A percentile compares a stretch with the other conserved stretches of the same genome.
Conservation (phyloP, 2,329 filamentous ascomycete genomes). For the Xylariaceae sp. region DNA sequence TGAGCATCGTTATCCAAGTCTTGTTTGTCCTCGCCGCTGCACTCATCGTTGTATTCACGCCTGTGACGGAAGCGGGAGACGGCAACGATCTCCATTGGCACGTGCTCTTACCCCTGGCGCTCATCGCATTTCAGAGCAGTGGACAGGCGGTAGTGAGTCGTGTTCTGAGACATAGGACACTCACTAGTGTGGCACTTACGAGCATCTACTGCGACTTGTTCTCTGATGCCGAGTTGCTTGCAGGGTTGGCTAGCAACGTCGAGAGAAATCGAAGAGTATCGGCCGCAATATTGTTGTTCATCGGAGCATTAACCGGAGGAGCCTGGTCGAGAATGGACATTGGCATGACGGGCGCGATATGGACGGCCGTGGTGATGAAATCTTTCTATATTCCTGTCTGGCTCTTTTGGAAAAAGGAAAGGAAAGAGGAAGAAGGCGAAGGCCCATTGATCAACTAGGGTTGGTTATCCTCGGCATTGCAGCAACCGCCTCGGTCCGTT, state of each 20-base stretch:
- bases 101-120: constrained; percentile 62
- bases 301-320: constrained; percentile 49
- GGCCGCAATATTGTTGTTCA: constrained; percentile 47
- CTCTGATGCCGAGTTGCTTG: constrained; percentile 55
- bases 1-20: neutral
- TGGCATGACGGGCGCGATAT: constrained; percentile 4
- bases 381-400: neutral
- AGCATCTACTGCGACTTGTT: constrained; percentile 80
- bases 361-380: constrained; percentile 1
- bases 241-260: constrained; percentile 34
- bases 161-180: constrained; percentile 63
- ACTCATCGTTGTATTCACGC: neutral
- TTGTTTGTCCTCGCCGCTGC: neutral
- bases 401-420: constrained; percentile 1
- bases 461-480: neutral
- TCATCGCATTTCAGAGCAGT: constrained; percentile 72
- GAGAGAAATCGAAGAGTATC: constrained; percentile 49
- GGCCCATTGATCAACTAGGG: neutral
- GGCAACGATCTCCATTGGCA: constrained; percentile 40
- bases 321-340: constrained; percentile 17
- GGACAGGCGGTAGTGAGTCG: constrained; percentile 75
- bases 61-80: neutral
- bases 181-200: constrained; percentile 78
- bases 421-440: neutral
- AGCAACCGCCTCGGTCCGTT: neutral